Conservation (phyloP, 2,329 filamentous ascomycete species). For the Aspergillus quadricinctus region DNA sequence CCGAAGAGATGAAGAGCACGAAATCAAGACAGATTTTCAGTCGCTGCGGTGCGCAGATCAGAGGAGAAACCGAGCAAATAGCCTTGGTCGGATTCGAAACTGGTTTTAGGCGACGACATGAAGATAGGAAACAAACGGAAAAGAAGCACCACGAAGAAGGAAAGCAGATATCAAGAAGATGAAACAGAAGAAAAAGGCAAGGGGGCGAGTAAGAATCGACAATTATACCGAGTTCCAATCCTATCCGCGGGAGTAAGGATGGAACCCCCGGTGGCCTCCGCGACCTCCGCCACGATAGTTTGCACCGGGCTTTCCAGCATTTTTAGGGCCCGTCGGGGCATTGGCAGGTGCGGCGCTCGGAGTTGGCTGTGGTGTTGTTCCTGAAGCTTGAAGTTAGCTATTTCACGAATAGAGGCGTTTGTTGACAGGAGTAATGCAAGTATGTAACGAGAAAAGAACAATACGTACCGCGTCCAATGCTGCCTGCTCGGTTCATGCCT, state of each 20-base stretch:
- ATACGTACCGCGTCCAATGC: constrained; percentile 39
- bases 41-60: neutral
- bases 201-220: neutral
- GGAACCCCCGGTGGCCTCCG: constrained; percentile 68
- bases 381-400: constrained; percentile 28
- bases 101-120: neutral
- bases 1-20: neutral
- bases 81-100: neutral
- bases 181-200: neutral
- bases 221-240: neutral
- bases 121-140: neutral
- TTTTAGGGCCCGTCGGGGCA: constrained; percentile 93
- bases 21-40: neutral
- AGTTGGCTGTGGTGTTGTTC: constrained; percentile 38
- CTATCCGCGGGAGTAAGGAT: constrained; percentile 62
- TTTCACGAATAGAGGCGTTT: neutral
- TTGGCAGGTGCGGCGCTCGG: constrained; percentile 63
- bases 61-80: neutral
- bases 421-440: neutral
- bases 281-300: constrained; percentile 90
- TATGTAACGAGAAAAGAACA: constrained; percentile 9
- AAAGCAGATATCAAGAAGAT: neutral
- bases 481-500: constrained; percentile 42
- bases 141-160: neutral
- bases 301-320: constrained; percentile 82